Evolutionary conservation across 2,329 filamentous ascomycete genomes (phyloP).

Genomic region (Dothistroma pini): DNA sequence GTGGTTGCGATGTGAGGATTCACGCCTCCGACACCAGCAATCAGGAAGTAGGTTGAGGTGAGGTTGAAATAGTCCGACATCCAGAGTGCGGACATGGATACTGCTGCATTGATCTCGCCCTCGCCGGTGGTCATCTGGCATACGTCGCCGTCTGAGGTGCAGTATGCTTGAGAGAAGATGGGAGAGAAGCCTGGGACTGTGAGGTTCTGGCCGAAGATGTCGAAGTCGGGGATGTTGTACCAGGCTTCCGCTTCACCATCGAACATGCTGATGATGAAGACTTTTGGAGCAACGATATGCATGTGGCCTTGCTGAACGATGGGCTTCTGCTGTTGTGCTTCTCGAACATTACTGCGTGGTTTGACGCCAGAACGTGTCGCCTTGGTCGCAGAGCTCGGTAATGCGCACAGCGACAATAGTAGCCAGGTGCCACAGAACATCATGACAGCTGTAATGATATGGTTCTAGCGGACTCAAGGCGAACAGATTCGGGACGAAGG

Average conservation of each 20-base stretch:
- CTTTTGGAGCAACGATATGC: slow-evolving; percentile 45
- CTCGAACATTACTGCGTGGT: neutral
- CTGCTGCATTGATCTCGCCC: slow-evolving; percentile 32
- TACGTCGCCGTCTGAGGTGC: slow-evolving; percentile 56
- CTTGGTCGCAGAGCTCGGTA: slow-evolving; percentile 3
- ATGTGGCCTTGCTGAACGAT: neutral
- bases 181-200: slow-evolving; percentile 33
- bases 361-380: slow-evolving; percentile 12
- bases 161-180: slow-evolving; percentile 45
- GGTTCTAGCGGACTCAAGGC: neutral
- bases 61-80: slow-evolving; percentile 24
- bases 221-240: slow-evolving; percentile 31
- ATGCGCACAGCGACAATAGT: slow-evolving; percentile 1
- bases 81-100: slow-evolving; percentile 19
- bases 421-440: neutral
- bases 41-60: slow-evolving; percentile 26
- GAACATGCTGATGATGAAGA: slow-evolving; percentile 62
- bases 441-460: neutral
- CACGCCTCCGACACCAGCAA: slow-evolving; percentile 31
- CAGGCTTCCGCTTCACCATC: slow-evolving; percentile 48
- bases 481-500: neutral
- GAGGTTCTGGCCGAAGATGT: slow-evolving; percentile 32
- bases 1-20: slow-evolving; percentile 25
- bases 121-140: slow-evolving; percentile 66
- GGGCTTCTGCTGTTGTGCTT: neutral